Evolutionary conservation across 192 early-diverging fungal genomes (phyloP), one percentile per base, ranked within the genome.

Genomic region (Phlyctochytrium bullatum): DNA sequence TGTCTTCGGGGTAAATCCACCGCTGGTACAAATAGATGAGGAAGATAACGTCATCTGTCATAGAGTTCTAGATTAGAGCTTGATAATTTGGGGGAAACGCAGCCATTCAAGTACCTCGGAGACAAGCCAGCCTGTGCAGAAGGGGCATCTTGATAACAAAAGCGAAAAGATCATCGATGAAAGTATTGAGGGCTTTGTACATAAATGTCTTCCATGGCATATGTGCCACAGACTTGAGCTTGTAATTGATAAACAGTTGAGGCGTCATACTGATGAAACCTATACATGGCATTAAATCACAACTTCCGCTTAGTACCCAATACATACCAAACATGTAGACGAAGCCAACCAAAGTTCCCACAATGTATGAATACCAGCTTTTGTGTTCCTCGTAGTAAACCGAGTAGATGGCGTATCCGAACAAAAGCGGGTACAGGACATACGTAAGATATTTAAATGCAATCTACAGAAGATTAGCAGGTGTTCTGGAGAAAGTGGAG

Each of bases 81-180:
- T 0, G 17, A 14, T n/a, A 35, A 1, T 3, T 67, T 10, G 2
- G 33, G 16, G 17, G 17, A 59, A 4, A 2, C 0, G 40, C n/a
- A 47, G 3, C 27, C 34, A 36, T 58, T 17, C 24, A 52, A 12
- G 28, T 62, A 69, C 67, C 67, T 36, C 92, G 81, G 16, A 95
- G 77, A 76, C 88, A 91, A 10, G 92, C 93, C 47, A 95, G 62
- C 24, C 91, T 78, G 74, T 95, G 93, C 29, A 93, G 67, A 66
- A 82, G 88, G n/a, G 93, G 93, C 93, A 95, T 95, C 75, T 92
- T 93, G 79, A 95, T 94, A 25, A 91, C 86, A 75, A 95, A 96
- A 14, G 91, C 92, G 81, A 96, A 96, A 67, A 96, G 68, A 66
- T 96, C 94, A 74, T 95, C 78, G 35, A 85, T 81, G 51, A 85